These are phyloP conservation scores for Pleodorina starrii DNA, from an alignment of 139 green algal species.

Conservation along the genomic window DNA sequence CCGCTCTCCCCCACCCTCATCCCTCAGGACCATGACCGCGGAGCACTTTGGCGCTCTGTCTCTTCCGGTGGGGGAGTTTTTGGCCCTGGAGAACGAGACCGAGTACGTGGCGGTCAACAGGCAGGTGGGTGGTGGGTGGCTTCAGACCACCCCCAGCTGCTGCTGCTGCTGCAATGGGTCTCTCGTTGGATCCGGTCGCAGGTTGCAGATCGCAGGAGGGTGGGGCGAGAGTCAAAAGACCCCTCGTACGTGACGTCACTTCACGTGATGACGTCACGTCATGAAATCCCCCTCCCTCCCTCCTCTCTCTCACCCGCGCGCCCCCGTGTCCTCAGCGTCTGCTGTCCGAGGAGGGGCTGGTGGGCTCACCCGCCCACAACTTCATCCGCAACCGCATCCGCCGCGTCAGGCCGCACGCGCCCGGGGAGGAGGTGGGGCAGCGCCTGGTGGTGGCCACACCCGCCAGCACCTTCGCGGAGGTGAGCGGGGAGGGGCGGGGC, in stretches of 20 bases:
- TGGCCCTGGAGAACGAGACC: constrained; percentile 84
- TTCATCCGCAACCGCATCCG: constrained; percentile 48
- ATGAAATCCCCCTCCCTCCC: background rate
- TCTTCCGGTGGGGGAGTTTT: constrained; percentile 88
- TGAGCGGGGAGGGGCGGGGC: background rate
- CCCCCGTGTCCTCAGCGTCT: background rate
- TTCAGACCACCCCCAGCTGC: too few species aligned
- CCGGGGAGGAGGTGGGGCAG: constrained; percentile 79
- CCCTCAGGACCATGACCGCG: constrained; percentile 63
- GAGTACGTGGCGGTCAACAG: constrained; percentile 60
- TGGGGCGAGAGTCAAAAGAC: too few species aligned
- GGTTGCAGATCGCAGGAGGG: too few species aligned
- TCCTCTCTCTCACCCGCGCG: background rate
- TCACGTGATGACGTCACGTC: too few species aligned
- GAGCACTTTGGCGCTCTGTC: constrained; percentile 86
- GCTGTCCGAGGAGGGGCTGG: constrained; percentile 59
- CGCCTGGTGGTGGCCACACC: constrained; percentile 67
- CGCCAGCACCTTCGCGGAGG: constrained; percentile 51
- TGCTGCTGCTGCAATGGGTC: too few species aligned
- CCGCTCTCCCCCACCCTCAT: background rate
- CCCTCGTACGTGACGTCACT: too few species aligned
- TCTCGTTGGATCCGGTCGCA: too few species aligned
- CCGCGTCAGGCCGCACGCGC: constrained; percentile 56
- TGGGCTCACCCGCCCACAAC: constrained; percentile 55
- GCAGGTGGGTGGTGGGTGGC: constrained; percentile 47